Evolutionary conservation across 2,329 filamentous ascomycete genomes (phyloP).

Genomic region (Zymoseptoria passerinii): DNA sequence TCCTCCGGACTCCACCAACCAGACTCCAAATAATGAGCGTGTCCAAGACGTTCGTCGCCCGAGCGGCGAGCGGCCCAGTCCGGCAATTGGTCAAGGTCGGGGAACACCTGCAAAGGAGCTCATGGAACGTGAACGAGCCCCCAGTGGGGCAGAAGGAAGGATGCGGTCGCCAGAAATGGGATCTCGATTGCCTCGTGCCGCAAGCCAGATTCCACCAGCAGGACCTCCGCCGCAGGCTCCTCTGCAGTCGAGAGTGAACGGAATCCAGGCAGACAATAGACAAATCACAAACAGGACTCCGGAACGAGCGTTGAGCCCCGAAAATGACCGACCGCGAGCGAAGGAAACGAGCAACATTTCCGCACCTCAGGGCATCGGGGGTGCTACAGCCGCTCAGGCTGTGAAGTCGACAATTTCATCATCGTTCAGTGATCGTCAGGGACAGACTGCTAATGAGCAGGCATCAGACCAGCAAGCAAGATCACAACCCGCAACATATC

Average conservation of each 20-base stretch:
- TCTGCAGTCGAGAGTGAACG: conserved; percentile 41
- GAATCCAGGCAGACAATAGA: conserved; percentile 16
- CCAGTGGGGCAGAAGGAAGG: conserved; percentile 17
- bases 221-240: conserved; percentile 59
- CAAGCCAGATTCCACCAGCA: conserved; percentile 44
- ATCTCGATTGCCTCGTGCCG: conserved; percentile 35
- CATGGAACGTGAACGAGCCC: conserved; percentile 22
- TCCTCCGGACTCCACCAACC: conserved; percentile 51
- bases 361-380: conserved; percentile 7
- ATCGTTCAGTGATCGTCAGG: conserved; percentile 9
- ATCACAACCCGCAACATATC: conserved; percentile 27
- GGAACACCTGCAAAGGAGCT: conserved; percentile 19
- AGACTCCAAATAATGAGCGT: conserved; percentile 27
- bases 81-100: conserved; percentile 13
- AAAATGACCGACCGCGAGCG: conserved; percentile 20
- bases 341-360: conserved; percentile 18
- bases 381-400: conserved; percentile 2
- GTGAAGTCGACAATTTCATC: conserved; percentile 15
- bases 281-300: conserved; percentile 22
- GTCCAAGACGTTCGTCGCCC: conserved; percentile 23
- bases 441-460: conserved; percentile 6
- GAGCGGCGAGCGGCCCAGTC: conserved; percentile 24
- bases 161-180: conserved; percentile 17
- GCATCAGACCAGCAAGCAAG: conserved; percentile 6
- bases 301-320: conserved; percentile 27